Base-by-base conservation (phyloP, 192 early-diverging fungal genomes). In the Backusella sp. region DNA sequence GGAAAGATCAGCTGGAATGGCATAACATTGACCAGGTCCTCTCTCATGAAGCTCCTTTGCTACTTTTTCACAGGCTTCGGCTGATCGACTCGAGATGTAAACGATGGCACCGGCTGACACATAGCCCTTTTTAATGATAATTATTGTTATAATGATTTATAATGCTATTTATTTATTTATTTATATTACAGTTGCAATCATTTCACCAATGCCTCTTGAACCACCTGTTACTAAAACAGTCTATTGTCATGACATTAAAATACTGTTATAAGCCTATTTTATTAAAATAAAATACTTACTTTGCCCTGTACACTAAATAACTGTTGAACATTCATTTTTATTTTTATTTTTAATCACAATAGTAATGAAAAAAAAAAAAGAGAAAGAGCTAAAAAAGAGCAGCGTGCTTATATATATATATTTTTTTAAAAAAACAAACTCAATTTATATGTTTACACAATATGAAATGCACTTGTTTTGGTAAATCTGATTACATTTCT, bases 21-120 rank as follows among this genome's bases (percentile, higher is more conserved):
- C 81, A 70, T 93, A 86, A 81, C 93, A 95, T 30, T 83, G 73
- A 23, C 95, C 96, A 14, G 91, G 89, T 4, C 91, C 93, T 65
- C 84, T 67, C 46, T 82, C 77, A 74, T 78, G 92, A 67, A 97
- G 85, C 66, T 92, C 90, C 9, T 75, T 74, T 0, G 95, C 94
- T 6, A 87, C 78, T 56, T 86, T 77, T 32, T 90, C 88, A 52
- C 88, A 87, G 1, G 86, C 89, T 7, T 81, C 53, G 14, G 80
- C 83, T 72, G 94, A 95, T 74, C 97, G 89, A 35, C 92, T 92
- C 41, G 93, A 91, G 77, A 98, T 96, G 80, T 96, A 98, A 30
- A 98, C 97, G 79, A 87, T 92, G 72, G 94, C 95, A 15, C 96
- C 96, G 87, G 93, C 94, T 73, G 87, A 90, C 35, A 96, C 90